Evolutionary conservation across 2,329 filamentous ascomycete genomes (phyloP), one percentile per base, ranked within the genome.

Genomic region (Fusarium anthophilum): DNA sequence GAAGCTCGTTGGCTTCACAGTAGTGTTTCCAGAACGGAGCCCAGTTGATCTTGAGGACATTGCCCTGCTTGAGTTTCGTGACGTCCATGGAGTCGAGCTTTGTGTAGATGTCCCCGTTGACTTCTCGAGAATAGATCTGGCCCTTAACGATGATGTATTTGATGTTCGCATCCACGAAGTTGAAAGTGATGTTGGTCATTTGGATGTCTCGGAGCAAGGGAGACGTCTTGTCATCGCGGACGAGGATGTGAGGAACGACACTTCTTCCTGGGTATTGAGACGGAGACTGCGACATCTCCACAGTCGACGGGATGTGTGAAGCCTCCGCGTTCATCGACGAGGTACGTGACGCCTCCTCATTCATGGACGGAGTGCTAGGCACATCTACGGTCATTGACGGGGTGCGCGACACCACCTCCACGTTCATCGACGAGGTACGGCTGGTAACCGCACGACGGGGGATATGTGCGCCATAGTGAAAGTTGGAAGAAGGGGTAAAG

Each of bases 361-460:
- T 32, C 26, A 17, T 5, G 3, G 22, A 43, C 6, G 38, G 22
- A 2, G 22, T n/a, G 5, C 0, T 4, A 48, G 9, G 13, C 3
- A 28, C 17, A 2, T 24, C 11, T 2, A 24, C 6, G 8, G 2
- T 44, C 26, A 56, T 8, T 5, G 54, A 56, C 2, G 54, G 22
- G 4, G 28, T 24, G 15, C 26, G 38, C 18, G 45, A 28, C 13
- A 28, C 26, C 0, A 47, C 38, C 1, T 56, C 26, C 15, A 32
- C 26, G 26, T 18, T 44, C 37, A 56, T 6, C 4, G 54, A 56
- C 22, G 54, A 41, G 18, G 22, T 30, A 9, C 26, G 38, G 32
- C 56, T 30, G 9, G 44, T 22, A 39, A 59, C 44, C 37, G 43
- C 41, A 18, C 56, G 44, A 3, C 56, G 43, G 8, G 44, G 43